These are phyloP conservation scores for Coniella lustricola DNA, from an alignment of 2,329 filamentous ascomycete genomes.

Conservation along the genomic window DNA sequence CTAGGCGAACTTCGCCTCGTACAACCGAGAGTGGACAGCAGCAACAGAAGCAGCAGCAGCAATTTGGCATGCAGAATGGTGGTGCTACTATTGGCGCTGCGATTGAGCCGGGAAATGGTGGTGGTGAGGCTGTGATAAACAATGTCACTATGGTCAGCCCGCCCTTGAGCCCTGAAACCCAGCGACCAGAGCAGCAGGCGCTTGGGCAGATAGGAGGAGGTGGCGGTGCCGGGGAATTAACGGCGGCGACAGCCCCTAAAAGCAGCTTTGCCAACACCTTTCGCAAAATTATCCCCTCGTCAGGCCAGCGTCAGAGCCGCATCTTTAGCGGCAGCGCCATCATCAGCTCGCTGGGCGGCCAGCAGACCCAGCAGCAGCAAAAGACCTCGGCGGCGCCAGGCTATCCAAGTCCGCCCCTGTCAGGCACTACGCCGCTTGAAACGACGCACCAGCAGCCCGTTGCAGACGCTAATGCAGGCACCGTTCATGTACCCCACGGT, in stretches of 20 bases:
- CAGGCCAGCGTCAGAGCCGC: conserved; percentile 9
- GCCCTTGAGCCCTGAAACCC: conserved; percentile 25
- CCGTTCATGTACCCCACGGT: not conserved
- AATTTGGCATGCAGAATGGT: not conserved
- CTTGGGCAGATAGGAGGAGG: conserved; percentile 16
- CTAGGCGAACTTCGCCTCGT: conserved; percentile 31
- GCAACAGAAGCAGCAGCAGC: conserved; percentile 4
- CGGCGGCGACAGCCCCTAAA: not conserved
- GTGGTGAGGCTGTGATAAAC: not conserved
- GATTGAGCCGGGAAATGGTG: not conserved
- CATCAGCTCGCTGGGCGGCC: conserved; percentile 19
- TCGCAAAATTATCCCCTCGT: conserved; percentile 30
- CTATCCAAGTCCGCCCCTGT: conserved; percentile 33
- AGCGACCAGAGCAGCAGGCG: conserved; percentile 20
- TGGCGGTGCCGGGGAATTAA: conserved; percentile 7
- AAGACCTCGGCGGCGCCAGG: conserved; percentile 15
- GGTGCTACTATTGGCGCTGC: not conserved
- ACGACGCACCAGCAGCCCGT: not conserved
- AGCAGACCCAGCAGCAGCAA: conserved; percentile 1
- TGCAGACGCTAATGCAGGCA: not conserved
- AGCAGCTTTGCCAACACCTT: conserved; percentile 24
- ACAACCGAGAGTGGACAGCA: conserved; percentile 11
- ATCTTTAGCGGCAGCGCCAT: conserved; percentile 16
- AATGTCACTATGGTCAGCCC: conserved; percentile 20
- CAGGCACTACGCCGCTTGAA: conserved; percentile 19